Conservation (phyloP, 495 filamentous ascomycete species). For the Penicillium egyptiacum region DNA sequence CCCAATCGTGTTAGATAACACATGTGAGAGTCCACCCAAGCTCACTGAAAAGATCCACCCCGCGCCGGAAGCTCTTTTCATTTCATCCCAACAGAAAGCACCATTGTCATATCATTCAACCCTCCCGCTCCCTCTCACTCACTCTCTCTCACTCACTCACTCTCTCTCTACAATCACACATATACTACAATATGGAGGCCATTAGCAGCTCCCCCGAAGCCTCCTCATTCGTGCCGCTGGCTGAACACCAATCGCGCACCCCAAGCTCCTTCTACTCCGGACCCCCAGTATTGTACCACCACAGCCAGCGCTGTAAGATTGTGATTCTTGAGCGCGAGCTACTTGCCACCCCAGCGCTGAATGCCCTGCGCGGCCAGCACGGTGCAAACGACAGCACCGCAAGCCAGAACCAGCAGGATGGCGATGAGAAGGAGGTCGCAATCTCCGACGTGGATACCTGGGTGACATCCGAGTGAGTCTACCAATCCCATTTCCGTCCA, state of each 20-base stretch:
- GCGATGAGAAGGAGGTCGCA: slow-evolving; percentile 45
- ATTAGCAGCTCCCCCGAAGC: slow-evolving; percentile 50
- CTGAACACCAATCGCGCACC: slow-evolving; percentile 80
- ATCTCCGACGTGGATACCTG: slow-evolving; percentile 65
- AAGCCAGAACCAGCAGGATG: slow-evolving; percentile 15
- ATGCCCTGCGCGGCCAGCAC: slow-evolving; percentile 28
- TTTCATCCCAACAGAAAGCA: not conserved
- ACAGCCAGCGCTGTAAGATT: slow-evolving; percentile 61
- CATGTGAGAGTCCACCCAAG: not conserved
- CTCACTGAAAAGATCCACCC: slow-evolving; percentile 11
- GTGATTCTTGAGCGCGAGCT: slow-evolving; percentile 48
- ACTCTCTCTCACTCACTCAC: too few relatives aligned
- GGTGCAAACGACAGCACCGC: slow-evolving; percentile 21
- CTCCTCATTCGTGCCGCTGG: slow-evolving; percentile 66
- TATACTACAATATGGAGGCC: slow-evolving; percentile 42
- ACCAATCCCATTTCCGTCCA: not conserved
- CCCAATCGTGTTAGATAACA: too few relatives aligned
- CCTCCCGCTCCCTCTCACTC: too few relatives aligned
- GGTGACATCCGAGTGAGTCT: slow-evolving; percentile 72
- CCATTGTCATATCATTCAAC: not conserved
- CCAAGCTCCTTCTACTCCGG: slow-evolving; percentile 78
- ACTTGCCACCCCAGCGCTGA: slow-evolving; percentile 29
- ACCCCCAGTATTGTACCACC: slow-evolving; percentile 78
- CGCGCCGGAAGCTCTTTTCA: slow-evolving; percentile 7
- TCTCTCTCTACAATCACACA: not conserved